A percentile compares a stretch with the other conserved stretches of the same genome.
These are phyloP conservation scores for Ophiosphaerella korrae DNA, from an alignment of 2,329 filamentous ascomycete genomes.

Conservation along the genomic window DNA sequence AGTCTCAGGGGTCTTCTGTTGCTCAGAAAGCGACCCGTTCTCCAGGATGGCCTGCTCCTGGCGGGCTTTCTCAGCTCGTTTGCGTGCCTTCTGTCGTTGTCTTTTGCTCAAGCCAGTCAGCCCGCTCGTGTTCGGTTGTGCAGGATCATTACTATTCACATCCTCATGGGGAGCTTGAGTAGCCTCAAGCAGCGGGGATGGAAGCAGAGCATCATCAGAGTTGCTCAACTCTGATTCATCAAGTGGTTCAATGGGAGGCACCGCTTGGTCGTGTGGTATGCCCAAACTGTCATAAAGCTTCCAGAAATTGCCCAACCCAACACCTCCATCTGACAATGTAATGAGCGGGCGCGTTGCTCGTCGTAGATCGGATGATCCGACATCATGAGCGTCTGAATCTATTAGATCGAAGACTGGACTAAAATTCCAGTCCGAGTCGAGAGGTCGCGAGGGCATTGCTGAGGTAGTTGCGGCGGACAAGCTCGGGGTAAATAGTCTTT, in stretches of 20 bases:
- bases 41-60: constrained; percentile 9
- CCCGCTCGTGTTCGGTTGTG: neutral
- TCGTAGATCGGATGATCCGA: constrained; percentile 25
- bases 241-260: constrained; percentile 25
- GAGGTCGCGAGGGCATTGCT: constrained; percentile 42
- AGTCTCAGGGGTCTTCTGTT: neutral
- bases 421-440: constrained; percentile 53
- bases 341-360: constrained; percentile 8
- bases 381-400: constrained; percentile 29
- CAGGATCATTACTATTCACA: neutral
- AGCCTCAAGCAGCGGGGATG: constrained; percentile 15
- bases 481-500: neutral
- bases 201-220: constrained; percentile 50
- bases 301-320: constrained; percentile 52
- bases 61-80: constrained; percentile 28
- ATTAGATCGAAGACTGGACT: constrained; percentile 52
- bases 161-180: constrained; percentile 1
- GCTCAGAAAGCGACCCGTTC: neutral
- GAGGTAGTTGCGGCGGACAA: neutral
- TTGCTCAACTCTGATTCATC: constrained; percentile 45
- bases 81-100: constrained; percentile 33
- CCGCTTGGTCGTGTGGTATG: constrained; percentile 28
- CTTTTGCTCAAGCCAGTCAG: constrained; percentile 26
- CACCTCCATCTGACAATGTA: constrained; percentile 14
- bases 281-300: constrained; percentile 54